phyloP scores from a whole-genome alignment of 768 basidiomycete species.

The Leccinum uliginosum region DNA sequence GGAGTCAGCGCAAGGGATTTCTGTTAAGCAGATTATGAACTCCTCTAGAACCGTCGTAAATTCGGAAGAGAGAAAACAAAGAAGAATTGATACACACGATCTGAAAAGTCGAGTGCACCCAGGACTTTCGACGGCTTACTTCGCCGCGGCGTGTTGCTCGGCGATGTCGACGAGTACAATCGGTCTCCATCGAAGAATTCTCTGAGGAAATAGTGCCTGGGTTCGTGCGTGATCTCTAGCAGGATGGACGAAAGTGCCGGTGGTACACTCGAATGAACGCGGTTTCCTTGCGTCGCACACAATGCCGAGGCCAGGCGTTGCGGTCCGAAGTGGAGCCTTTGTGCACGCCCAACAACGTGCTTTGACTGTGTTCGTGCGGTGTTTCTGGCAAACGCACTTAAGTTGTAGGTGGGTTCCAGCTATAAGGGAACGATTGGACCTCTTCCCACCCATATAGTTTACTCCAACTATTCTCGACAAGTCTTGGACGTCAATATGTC shows the following conservation, averaged over 20 bases:
- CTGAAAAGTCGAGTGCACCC: conserved; percentile 19
- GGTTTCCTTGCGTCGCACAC: conserved; percentile 10
- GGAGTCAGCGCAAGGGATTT: too few species aligned
- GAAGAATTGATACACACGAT: conserved; percentile 22
- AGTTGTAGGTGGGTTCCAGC: not conserved
- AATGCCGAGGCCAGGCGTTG: conserved; percentile 52
- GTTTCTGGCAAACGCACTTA: conserved; percentile 39
- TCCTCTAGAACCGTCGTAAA: too few species aligned
- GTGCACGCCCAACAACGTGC: conserved; percentile 50
- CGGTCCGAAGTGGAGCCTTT: too few species aligned
- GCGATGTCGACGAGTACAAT: not conserved
- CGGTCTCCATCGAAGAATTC: conserved; percentile 3
- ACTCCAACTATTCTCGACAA: conserved; percentile 52
- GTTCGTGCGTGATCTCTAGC: conserved; percentile 15
- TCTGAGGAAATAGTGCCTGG: not conserved
- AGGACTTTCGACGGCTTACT: conserved; percentile 23
- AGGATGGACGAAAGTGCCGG: conserved; percentile 8
- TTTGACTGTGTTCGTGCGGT: conserved; percentile 53
- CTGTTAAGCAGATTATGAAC: too few species aligned
- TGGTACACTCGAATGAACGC: not conserved
- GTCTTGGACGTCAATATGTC: not conserved
- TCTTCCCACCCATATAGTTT: conserved; percentile 75
- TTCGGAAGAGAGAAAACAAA: not conserved
- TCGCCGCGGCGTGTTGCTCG: conserved; percentile 3
- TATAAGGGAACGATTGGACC: conserved; percentile 33